Evolutionary conservation across 2,329 filamentous ascomycete genomes (phyloP).

Genomic region (Leptographium flavum): DNA sequence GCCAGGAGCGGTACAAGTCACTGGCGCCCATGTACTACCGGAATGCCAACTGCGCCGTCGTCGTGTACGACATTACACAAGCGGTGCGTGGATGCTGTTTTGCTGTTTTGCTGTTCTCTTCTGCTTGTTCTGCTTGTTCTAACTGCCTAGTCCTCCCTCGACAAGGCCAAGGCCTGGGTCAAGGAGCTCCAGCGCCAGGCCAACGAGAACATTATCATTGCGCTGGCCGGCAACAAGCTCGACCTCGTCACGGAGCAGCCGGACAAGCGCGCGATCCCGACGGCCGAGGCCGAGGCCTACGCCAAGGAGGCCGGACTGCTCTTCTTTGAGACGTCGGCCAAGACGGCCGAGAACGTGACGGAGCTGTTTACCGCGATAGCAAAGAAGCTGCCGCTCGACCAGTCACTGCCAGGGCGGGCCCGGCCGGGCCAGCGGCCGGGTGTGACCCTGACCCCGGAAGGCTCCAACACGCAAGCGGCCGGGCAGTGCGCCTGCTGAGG

Average conservation of each 20-base stretch:
- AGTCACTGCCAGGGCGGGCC: conserved; percentile 81
- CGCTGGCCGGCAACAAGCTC: conserved; percentile 92
- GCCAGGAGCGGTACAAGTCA: conserved; percentile 98
- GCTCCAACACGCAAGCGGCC: conserved; percentile 39
- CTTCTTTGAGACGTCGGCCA: conserved; percentile 97
- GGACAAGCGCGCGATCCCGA: conserved; percentile 84
- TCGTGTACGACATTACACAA: conserved; percentile 99
- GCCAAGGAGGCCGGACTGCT: conserved; percentile 83
- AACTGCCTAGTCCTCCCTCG: conserved; percentile 62
- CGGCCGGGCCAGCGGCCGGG: conserved; percentile 48
- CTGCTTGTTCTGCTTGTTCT: background rate
- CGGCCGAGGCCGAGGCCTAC: conserved; percentile 87
- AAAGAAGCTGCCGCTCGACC: conserved; percentile 92
- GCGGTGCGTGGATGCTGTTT: conserved; percentile 48
- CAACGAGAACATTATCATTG: conserved; percentile 99
- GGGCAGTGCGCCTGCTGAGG: conserved; percentile 40
- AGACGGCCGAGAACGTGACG: conserved; percentile 89
- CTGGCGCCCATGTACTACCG: conserved; percentile 99
- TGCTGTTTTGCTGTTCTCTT: background rate
- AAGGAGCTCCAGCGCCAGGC: conserved; percentile 97
- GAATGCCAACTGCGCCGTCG: conserved; percentile 97
- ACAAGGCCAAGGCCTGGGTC: conserved; percentile 99
- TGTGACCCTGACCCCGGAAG: conserved; percentile 42
- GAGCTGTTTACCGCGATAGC: conserved; percentile 96
- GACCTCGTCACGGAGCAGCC: conserved; percentile 90